phyloP scores from a whole-genome alignment of 2,329 filamentous ascomycete genomes.

The Mariannaea sp. region DNA sequence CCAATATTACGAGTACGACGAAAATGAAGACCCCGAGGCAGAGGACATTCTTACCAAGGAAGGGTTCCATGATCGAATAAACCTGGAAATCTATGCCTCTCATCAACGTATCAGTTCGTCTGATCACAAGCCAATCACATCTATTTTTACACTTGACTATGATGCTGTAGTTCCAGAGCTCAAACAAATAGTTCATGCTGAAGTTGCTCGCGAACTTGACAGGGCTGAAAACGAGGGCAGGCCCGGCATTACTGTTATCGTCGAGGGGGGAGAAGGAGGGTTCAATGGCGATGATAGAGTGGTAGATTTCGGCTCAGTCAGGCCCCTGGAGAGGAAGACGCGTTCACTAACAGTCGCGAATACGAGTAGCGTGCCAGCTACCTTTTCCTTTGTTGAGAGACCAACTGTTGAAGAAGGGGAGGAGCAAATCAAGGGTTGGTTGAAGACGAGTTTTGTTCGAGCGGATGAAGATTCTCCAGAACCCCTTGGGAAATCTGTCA shows the following conservation, averaged over 20 bases:
- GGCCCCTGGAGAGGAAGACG: constrained; percentile 68
- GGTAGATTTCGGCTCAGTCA: constrained; percentile 78
- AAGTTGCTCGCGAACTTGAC: constrained; percentile 87
- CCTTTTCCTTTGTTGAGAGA: constrained; percentile 78
- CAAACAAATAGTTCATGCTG: constrained; percentile 81
- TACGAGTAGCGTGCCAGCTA: constrained; percentile 81
- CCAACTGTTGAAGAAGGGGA: constrained; percentile 56
- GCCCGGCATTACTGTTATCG: constrained; percentile 79
- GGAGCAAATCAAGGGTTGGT: constrained; percentile 63
- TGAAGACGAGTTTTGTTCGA: constrained; percentile 67
- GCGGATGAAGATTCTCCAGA: constrained; percentile 42
- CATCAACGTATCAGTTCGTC: constrained; percentile 91
- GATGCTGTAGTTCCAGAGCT: constrained; percentile 84
- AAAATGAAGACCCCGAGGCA: constrained; percentile 50
- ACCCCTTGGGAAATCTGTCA: constrained; percentile 57
- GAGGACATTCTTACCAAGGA: constrained; percentile 62
- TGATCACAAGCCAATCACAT: constrained; percentile 90
- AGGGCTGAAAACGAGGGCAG: constrained; percentile 89
- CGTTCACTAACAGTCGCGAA: constrained; percentile 85
- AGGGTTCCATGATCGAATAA: constrained; percentile 59
- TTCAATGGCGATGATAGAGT: constrained; percentile 49
- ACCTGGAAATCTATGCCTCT: constrained; percentile 74
- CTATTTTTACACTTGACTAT: constrained; percentile 82
- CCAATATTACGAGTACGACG: constrained; percentile 61
- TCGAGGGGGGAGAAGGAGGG: constrained; percentile 60